Percentiles rank a stretch among this genome's conserved stretches.
Conservation (phyloP, 331 rosid genomes). For the Malus hybrid region DNA sequence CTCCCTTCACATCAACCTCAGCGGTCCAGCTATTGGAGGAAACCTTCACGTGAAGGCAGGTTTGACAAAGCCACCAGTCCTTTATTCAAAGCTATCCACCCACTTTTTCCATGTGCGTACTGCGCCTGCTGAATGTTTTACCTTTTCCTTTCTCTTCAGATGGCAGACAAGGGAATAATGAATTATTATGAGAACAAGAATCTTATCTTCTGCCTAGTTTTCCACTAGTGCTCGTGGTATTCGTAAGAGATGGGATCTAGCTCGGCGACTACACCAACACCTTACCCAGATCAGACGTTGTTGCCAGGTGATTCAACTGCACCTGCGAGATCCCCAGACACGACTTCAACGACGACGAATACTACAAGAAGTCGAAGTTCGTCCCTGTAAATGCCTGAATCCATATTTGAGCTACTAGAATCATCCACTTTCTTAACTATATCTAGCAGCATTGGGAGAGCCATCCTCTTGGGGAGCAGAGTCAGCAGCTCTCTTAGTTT, state of each 20-base stretch:
- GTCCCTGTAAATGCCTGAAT: constrained; percentile 92
- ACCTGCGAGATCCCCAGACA: constrained; percentile 72
- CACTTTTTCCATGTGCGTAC: too few species aligned
- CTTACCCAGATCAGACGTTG: constrained; percentile 83
- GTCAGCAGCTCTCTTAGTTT: constrained; percentile 61
- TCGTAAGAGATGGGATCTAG: constrained; percentile 35
- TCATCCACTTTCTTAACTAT: constrained; percentile 84
- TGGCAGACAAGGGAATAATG: too few species aligned
- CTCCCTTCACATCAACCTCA: too few species aligned
- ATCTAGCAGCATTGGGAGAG: constrained; percentile 49
- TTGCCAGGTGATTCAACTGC: constrained; percentile 69
- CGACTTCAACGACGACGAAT: constrained; percentile 61
- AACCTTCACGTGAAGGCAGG: too few species aligned
- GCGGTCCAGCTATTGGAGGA: too few species aligned
- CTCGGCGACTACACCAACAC: constrained; percentile 90
- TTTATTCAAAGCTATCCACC: too few species aligned
- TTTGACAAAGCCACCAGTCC: too few species aligned
- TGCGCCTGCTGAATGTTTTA: too few species aligned
- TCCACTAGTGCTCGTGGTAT: too few species aligned
- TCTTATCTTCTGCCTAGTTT: too few species aligned
- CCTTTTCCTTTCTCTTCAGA: too few species aligned
- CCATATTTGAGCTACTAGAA: constrained; percentile 77
- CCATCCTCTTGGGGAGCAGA: constrained; percentile 44
- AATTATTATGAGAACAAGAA: too few species aligned
- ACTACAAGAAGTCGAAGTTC: constrained; percentile 78